Evolutionary conservation across 345 rosid genomes (phyloP).

Genomic region (Aegle marmelos): DNA sequence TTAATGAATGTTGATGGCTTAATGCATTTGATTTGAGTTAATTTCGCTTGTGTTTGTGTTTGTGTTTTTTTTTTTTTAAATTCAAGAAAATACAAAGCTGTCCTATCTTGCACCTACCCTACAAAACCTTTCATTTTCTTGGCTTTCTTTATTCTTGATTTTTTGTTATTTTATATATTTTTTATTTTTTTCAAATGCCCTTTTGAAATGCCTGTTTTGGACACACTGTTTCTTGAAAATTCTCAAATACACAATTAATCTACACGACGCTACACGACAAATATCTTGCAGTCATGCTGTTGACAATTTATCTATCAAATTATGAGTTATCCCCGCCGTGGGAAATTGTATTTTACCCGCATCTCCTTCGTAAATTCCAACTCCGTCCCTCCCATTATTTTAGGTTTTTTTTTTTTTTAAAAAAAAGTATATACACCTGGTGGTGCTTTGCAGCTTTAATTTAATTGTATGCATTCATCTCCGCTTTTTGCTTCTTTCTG

Average conservation of each 20-base stretch:
- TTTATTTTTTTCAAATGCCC: neutral
- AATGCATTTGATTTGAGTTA: too few species aligned
- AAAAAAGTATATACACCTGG: too few species aligned
- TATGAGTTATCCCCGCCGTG: neutral
- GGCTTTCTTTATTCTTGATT: slow-evolving; percentile 27
- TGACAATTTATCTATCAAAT: neutral
- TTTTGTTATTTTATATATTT: slow-evolving; percentile 13
- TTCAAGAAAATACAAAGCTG: slow-evolving; percentile 22
- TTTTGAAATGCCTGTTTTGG: slow-evolving; percentile 19
- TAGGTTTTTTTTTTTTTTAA: too few species aligned
- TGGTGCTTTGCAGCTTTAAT: neutral
- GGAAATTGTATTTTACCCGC: neutral
- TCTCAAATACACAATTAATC: neutral
- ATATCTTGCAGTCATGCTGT: too few species aligned
- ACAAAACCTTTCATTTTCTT: slow-evolving; percentile 22
- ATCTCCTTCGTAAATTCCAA: neutral
- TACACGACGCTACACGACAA: slow-evolving; percentile 22
- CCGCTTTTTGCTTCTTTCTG: neutral
- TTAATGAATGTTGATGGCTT: too few species aligned
- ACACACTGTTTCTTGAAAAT: slow-evolving; percentile 3
- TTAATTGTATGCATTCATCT: neutral
- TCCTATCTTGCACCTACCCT: slow-evolving; percentile 38
- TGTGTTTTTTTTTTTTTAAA: neutral
- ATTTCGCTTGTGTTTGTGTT: neutral
- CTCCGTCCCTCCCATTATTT: too few species aligned